A percentile compares a stretch with the other conserved stretches of the same genome.
Conservation (phyloP, 2,329 filamentous ascomycete species). For the Kalmusia sp. region DNA sequence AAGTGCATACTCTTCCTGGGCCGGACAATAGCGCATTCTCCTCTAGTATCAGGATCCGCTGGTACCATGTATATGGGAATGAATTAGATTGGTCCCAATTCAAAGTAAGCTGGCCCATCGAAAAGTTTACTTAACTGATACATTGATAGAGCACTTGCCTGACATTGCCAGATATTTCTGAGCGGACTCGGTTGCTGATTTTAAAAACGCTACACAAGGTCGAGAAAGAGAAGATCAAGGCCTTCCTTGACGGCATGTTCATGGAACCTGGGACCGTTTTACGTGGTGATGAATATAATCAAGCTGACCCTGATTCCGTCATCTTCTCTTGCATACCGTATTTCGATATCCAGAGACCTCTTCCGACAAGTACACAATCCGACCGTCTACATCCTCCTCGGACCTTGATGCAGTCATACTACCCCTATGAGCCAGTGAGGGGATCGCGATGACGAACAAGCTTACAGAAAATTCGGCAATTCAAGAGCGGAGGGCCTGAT, state of each 20-base stretch:
- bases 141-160: conserved; percentile 26
- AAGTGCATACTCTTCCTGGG: conserved; percentile 28
- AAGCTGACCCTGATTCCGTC: conserved; percentile 25
- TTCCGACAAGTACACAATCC: not conserved
- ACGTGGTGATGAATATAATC: conserved; percentile 31
- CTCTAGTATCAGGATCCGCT: conserved; percentile 23
- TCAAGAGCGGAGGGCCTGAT: conserved; percentile 23
- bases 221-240: conserved; percentile 33
- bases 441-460: conserved; percentile 40
- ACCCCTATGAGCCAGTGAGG: conserved; percentile 39
- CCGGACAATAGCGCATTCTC: conserved; percentile 23
- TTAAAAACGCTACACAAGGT: conserved; percentile 27
- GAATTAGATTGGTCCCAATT: conserved; percentile 34
- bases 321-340: conserved; percentile 42
- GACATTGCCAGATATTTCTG: conserved; percentile 23
- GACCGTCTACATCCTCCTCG: conserved; percentile 26
- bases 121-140: not conserved
- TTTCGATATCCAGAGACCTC: conserved; percentile 24
- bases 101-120: conserved; percentile 13
- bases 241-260: conserved; percentile 35
- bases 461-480: conserved; percentile 31
- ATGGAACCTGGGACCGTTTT: conserved; percentile 44
- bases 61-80: conserved; percentile 33
- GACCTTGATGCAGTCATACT: conserved; percentile 41
- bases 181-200: conserved; percentile 23